Base-by-base conservation (phyloP, 1,284 basidiomycete species). In the Xerocomus tenax region DNA sequence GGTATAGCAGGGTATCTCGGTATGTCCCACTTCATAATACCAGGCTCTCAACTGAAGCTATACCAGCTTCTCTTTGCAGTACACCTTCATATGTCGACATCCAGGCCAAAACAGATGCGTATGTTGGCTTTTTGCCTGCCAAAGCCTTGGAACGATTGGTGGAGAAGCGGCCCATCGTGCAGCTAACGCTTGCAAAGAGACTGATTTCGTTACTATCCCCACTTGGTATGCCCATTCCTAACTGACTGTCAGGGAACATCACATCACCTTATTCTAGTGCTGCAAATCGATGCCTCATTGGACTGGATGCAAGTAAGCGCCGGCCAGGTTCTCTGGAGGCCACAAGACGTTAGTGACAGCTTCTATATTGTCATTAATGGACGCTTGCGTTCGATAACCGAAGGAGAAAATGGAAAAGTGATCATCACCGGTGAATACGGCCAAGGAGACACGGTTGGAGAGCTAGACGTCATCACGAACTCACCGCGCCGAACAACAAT, bases 361-460 rank as follows among this genome's bases (percentile, higher is more conserved):
- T 97, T 98, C 69, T 98, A 96, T 68, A 96, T 99, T 49, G 91
- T 98, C 57, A 94, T 98, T 69, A 98, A 98, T 62, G 95, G 95
- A 35, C 92, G 95, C 56, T 71, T 99, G 16, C 83, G 95, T 54
- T 87, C 92, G 1, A 84, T 87, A 54, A 76, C 78, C 10, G 86
- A 88, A 60, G 75, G 74, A 19, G 79, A 86, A 18, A 76, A 76
- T 26, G 84, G 82, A 5, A 82, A 78, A 28, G 83, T 96, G 34
- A 81, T 82, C 23, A 93, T 97, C 42, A 75, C 89, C 3, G 90
- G 84, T 19, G 95, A 98, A 71, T 97, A 95, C 61, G 94, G 96
- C 40, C 94, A 98, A 66, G 94, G 83, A 2, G 86, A 89, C 60
- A 82, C 83, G 0, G 84, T 86, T 44, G 87, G 87, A 28, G 93